Percentiles rank a stretch among this genome's conserved stretches.
Conservation (phyloP, 805 yeast species). For the Barnettozyma pratensis region DNA sequence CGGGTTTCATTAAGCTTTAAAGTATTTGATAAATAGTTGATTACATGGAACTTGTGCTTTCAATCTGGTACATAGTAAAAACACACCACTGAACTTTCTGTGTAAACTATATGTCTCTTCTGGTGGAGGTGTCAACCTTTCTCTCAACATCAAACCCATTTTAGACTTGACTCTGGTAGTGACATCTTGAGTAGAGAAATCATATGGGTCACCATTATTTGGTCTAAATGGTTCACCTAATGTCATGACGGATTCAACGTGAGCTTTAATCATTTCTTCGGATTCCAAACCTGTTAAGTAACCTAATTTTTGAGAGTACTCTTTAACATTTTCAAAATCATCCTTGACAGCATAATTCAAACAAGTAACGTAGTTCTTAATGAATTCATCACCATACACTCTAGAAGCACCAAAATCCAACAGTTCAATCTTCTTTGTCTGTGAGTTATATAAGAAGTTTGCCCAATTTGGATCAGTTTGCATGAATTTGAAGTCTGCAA, state of each 20-base stretch:
- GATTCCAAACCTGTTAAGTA: slow-evolving; percentile 91
- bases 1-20: slow-evolving; percentile 24
- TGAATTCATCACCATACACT: slow-evolving; percentile 64
- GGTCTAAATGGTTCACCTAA: slow-evolving; percentile 88
- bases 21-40: slow-evolving; percentile 66
- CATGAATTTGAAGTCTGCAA: slow-evolving; percentile 83
- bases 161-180: slow-evolving; percentile 89
- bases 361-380: slow-evolving; percentile 60
- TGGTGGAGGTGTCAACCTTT: slow-evolving; percentile 94
- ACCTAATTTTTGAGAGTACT: slow-evolving; percentile 69
- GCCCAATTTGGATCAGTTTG: slow-evolving; percentile 99
- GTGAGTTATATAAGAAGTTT: slow-evolving; percentile 76
- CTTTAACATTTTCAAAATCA: slow-evolving; percentile 60
- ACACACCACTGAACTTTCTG: slow-evolving; percentile 92
- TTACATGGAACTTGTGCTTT: slow-evolving; percentile 80
- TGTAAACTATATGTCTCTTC: slow-evolving; percentile 97
- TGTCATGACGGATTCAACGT: slow-evolving; percentile 82
- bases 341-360: slow-evolving; percentile 68
- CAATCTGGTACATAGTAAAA: slow-evolving; percentile 80
- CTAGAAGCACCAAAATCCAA: slow-evolving; percentile 96
- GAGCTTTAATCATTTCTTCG: slow-evolving; percentile 83
- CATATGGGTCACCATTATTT: slow-evolving; percentile 46
- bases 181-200: slow-evolving; percentile 81
- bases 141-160: slow-evolving; percentile 83
- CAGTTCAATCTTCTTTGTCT: slow-evolving; percentile 72